Base-by-base conservation (phyloP, 768 basidiomycete genomes). In the Pulveroboletus sp. region DNA sequence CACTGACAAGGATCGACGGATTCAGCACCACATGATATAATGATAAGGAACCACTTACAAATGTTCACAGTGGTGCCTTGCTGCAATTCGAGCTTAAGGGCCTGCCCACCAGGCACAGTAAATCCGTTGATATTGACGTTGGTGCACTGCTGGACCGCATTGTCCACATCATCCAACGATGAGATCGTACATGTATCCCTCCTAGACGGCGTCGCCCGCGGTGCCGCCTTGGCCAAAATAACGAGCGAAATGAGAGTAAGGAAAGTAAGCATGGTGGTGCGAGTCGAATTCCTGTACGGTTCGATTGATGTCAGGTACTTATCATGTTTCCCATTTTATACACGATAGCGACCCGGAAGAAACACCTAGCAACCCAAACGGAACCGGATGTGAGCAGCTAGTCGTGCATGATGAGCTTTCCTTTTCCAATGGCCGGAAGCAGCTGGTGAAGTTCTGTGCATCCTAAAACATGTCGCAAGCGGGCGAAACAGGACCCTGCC, bases 91-190 rank as follows among this genome's bases (percentile, higher is more conserved):
- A 85, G 71, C 14, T 66, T 69, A 57, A 85, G 72, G 0, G 70
- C 74, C 63, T 75, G 42, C 13, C 80, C 81, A 29, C 72, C 76
- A 12, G 81, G 77, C 31, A 83, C 82, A 8, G 76, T 79, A 63
- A 84, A 82, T 10, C 65, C 52, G 35, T 78, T 71, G 59, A 84
- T 75, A 54, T 77, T 77, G 45, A 85, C 76, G 4, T 77, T 80
- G 2, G 72, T 77, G 61, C 84, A 86, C 53, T 69, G 53, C 53
- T 69, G 53, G 25, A 78, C 73, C 17, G 84, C 83, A 45, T 59
- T 66, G 31, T 63, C 56, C 29, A 83, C 77, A 53, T 84, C 81
- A 45, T 49, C 49, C 47, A 82, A 59, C 0, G 80, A 80, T 16
- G 72, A 71, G 55, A 83, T 82, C 0, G 74, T 77, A n/a, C 78